Evolutionary conservation across 148 eudicot genomes (phyloP).

Genomic region (Vaccinium macrocarpon): DNA sequence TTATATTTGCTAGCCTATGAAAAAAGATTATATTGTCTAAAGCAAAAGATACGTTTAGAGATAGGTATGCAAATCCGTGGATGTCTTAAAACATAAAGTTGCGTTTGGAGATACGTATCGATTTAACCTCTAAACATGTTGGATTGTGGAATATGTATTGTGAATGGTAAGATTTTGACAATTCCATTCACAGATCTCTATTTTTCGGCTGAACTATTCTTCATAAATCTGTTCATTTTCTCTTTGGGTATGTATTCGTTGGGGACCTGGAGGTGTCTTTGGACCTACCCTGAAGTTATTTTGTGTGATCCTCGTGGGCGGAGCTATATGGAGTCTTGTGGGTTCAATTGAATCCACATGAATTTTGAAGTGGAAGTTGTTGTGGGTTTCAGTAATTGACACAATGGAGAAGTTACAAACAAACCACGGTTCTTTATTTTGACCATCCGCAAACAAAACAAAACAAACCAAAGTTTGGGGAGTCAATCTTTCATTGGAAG

Average conservation of each 20-base stretch:
- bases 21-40: too few species aligned
- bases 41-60: background rate
- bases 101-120: background rate
- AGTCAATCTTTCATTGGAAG: too few species aligned
- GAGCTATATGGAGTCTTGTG: background rate
- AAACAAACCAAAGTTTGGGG: too few species aligned
- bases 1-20: background rate
- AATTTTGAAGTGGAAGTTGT: background rate
- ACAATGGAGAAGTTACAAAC: too few species aligned
- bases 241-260: background rate
- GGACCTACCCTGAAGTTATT: background rate
- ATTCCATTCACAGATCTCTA: background rate
- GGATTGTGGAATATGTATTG: background rate
- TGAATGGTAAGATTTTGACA: background rate
- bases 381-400: too few species aligned
- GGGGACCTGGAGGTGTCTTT: background rate
- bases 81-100: background rate
- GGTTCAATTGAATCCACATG: background rate
- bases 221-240: background rate
- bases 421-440: too few species aligned
- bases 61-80: background rate
- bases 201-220: background rate
- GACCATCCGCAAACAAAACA: too few species aligned
- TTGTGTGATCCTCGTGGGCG: background rate
- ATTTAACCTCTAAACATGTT: background rate